Conservation (phyloP, 257 asterid genomes). For the Nicotiana sylvestris region DNA sequence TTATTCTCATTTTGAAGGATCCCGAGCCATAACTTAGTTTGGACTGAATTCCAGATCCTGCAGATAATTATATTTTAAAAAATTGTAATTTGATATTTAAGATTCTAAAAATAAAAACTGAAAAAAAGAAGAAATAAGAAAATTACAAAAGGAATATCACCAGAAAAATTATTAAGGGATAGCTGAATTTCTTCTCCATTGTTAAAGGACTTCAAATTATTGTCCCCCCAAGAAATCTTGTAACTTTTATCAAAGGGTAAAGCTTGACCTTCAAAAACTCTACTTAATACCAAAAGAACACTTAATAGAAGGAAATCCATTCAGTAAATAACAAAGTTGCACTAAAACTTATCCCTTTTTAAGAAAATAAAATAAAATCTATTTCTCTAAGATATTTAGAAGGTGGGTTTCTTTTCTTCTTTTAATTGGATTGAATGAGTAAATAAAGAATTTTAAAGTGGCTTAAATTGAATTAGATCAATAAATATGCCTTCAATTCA, state of each 20-base stretch:
- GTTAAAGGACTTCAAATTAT: neutral
- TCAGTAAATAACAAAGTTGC: neutral
- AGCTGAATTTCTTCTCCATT: slow-evolving; percentile 12
- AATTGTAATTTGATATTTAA: neutral
- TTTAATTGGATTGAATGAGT: neutral
- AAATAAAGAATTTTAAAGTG: neutral
- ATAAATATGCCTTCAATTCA: neutral
- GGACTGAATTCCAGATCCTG: slow-evolving; percentile 5
- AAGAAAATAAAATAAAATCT: no score
- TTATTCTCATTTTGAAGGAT: slow-evolving; percentile 9
- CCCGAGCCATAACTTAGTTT: slow-evolving; percentile 9
- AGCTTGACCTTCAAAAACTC: slow-evolving; percentile 3
- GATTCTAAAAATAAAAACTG: neutral
- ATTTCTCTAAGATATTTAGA: neutral
- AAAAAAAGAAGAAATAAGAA: neutral
- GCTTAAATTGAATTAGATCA: neutral
- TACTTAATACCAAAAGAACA: neutral
- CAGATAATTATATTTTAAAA: neutral
- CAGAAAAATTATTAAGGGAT: neutral
- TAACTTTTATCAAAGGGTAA: slow-evolving; percentile 8
- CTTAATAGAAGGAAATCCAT: neutral
- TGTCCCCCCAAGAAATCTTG: slow-evolving; percentile 1
- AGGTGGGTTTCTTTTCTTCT: neutral
- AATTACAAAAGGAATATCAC: neutral
- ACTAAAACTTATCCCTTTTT: neutral